Base-by-base conservation (phyloP, 2,329 filamentous ascomycete species). In the Leptographium procerum region DNA sequence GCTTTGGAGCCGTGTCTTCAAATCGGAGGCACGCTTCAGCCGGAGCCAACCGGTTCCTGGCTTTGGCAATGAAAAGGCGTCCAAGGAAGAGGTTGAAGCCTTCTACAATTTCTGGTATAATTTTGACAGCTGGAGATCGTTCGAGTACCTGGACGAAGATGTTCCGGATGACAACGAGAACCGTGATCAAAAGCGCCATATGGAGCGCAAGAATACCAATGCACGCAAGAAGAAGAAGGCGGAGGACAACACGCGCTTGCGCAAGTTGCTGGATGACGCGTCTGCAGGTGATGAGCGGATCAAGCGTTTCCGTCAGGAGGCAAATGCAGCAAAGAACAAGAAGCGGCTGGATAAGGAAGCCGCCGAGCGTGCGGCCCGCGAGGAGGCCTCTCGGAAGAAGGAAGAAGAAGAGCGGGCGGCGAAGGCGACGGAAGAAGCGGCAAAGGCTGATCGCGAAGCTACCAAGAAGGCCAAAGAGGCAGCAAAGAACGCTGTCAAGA, bases 41-140 rank as follows among this genome's bases (percentile, higher is more conserved):
- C 94, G 91, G 74, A 80, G 74, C 61, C 89, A 95, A 71, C 92
- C 92, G 8, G 94, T 96, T 3, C 95, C 94, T 7, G 76, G 81
- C 66, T 85, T 99, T 60, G 94, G 94, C 62, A 82, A 89, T 69
- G 89, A 89, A 64, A 87, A 95, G 65, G 86, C 88, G 69, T 83
- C 83, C 67, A 89, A 91, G 75, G 89, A 95, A 69, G 86, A 96
- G 10, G 94, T 99, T 52, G 91, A 97, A 70, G 78, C 80, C 57
- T 99, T 99, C 75, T 99, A 99, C 83, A 96, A 99, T 82, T 99
- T 97, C 80, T 99, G 89, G 87, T 99, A 97, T 81, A 95, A 92
- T 81, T 95, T 99, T 68, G 94, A 99, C 81, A 94, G 88, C 73
- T 99, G 94, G 94, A 83, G 94, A 62, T 86, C 88, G 3, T 99